These are phyloP conservation scores for Sphaerulina populicola DNA, from an alignment of 2,329 filamentous ascomycete genomes.

Conservation along the genomic window DNA sequence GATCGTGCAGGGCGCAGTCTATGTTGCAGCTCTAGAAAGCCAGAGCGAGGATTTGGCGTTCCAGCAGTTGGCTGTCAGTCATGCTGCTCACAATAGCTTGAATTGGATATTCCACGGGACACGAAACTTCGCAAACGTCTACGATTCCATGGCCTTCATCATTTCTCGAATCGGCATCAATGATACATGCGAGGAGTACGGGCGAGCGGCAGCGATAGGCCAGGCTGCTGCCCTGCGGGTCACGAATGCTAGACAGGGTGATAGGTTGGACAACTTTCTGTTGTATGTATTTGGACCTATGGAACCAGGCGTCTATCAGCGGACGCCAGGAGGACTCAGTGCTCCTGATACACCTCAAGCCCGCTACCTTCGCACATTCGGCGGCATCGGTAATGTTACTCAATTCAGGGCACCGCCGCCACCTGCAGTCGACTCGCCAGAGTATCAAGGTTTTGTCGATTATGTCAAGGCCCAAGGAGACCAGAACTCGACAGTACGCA, in stretches of 20 bases:
- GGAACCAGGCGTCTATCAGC: constrained; percentile 25
- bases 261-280: constrained; percentile 25
- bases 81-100: constrained; percentile 28
- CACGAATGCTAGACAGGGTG: constrained; percentile 22
- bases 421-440: constrained; percentile 19
- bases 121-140: constrained; percentile 21
- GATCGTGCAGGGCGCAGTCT: constrained; percentile 26
- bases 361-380: constrained; percentile 24
- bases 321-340: constrained; percentile 21
- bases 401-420: constrained; percentile 23
- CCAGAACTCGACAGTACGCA: constrained; percentile 25
- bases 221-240: constrained; percentile 20
- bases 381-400: constrained; percentile 23
- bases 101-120: constrained; percentile 28
- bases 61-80: constrained; percentile 28
- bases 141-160: constrained; percentile 2
- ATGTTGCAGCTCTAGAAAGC: constrained; percentile 22
- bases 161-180: constrained; percentile 20
- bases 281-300: constrained; percentile 17
- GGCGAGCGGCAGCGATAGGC: constrained; percentile 17
- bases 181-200: constrained; percentile 11
- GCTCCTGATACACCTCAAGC: constrained; percentile 28
- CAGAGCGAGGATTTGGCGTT: constrained; percentile 22
- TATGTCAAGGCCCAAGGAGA: constrained; percentile 24
- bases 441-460: constrained; percentile 21